phyloP scores from a whole-genome alignment of 352 stramenopile genomes.

The Peronospora belbahrii region DNA sequence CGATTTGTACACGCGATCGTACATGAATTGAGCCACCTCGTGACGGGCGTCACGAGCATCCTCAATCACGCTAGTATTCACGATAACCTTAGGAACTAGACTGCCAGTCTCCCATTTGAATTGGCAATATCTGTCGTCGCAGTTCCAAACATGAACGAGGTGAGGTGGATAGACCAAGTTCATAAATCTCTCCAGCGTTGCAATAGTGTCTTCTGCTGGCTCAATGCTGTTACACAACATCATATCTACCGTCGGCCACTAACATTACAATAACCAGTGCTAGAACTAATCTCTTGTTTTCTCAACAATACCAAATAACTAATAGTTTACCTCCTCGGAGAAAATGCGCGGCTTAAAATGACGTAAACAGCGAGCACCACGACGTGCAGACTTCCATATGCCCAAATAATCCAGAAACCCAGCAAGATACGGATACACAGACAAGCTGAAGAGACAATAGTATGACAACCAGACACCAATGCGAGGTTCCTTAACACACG shows the following conservation, averaged over 20 bases:
- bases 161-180: slow-evolving; percentile 67
- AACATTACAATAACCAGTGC: neutral
- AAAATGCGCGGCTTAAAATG: slow-evolving; percentile 68
- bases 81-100: slow-evolving; percentile 40
- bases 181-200: slow-evolving; percentile 67
- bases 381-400: slow-evolving; percentile 73
- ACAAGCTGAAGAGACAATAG: slow-evolving; percentile 66
- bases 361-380: slow-evolving; percentile 50
- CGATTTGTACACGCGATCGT: slow-evolving; percentile 58
- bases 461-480: slow-evolving; percentile 62
- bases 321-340: slow-evolving; percentile 29
- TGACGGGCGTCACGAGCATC: slow-evolving; percentile 61
- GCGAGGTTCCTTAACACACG: slow-evolving; percentile 54
- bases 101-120: slow-evolving; percentile 50
- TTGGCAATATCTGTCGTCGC: slow-evolving; percentile 69
- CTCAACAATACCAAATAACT: neutral
- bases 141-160: slow-evolving; percentile 65
- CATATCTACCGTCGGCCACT: slow-evolving; percentile 76
- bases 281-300: neutral
- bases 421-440: slow-evolving; percentile 63
- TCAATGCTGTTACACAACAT: slow-evolving; percentile 70
- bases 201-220: slow-evolving; percentile 67
- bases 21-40: slow-evolving; percentile 73
- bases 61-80: slow-evolving; percentile 63
- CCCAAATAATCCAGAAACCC: slow-evolving; percentile 61